Percentiles rank a stretch among this genome's conserved stretches.
Evolutionary conservation across 2,329 filamentous ascomycete genomes (phyloP).

Genomic region (Ophiostoma quercus): DNA sequence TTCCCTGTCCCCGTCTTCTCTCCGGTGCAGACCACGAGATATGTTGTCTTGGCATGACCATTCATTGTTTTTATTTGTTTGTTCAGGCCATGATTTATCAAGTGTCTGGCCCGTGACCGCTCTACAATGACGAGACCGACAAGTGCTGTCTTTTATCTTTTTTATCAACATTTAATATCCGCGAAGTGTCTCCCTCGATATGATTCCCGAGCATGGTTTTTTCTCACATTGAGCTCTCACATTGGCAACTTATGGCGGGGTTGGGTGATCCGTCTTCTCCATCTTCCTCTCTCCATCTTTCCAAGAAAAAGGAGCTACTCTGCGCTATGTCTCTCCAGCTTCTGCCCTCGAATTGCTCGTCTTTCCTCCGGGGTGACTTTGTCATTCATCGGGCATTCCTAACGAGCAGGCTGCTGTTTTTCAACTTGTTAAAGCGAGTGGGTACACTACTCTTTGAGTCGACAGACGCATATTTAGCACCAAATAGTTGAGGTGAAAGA

Average conservation of each 20-base stretch:
- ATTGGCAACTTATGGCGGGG: background rate
- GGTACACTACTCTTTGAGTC: background rate
- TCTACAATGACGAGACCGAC: background rate
- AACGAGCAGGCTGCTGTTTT: background rate
- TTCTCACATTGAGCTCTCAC: background rate
- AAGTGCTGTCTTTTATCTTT: background rate
- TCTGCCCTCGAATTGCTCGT: background rate
- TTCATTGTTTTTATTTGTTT: background rate
- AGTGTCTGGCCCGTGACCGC: background rate
- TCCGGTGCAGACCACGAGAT: constrained; percentile 6
- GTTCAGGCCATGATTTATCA: background rate
- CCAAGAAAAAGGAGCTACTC: background rate
- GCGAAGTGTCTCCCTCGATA: background rate
- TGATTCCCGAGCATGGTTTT: background rate
- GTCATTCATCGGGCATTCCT: background rate
- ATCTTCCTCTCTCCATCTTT: background rate
- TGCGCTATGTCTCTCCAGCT: background rate
- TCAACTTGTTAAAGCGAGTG: background rate
- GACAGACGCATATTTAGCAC: background rate
- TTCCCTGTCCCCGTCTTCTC: constrained; percentile 5
- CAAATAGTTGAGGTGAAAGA: background rate
- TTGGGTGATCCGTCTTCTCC: constrained; percentile 7
- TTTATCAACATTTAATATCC: background rate
- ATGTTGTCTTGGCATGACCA: background rate
- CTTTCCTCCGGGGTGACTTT: background rate